Percentiles rank a stretch among this genome's conserved stretches.
These are phyloP conservation scores for Goffeauzyma gilvescens DNA, from an alignment of 768 basidiomycete species.

Conservation along the genomic window DNA sequence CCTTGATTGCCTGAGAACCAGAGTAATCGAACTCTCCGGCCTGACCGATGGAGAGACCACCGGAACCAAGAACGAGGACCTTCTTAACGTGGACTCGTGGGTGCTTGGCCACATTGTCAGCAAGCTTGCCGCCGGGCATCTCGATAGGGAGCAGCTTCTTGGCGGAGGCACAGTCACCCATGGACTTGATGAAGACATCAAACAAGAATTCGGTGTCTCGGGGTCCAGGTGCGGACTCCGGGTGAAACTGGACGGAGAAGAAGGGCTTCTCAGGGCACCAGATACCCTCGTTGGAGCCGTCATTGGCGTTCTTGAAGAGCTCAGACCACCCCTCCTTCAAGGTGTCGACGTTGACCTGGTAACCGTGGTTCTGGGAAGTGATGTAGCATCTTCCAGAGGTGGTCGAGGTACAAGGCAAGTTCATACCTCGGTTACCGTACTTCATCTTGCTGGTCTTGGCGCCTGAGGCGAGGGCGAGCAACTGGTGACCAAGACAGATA, in stretches of 20 bases:
- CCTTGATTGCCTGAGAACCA: slow-evolving; percentile 97
- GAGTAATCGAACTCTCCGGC: slow-evolving; percentile 99
- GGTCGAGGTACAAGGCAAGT: slow-evolving; percentile 89
- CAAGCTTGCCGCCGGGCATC: slow-evolving; percentile 42
- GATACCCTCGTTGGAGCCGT: slow-evolving; percentile 92
- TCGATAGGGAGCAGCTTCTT: slow-evolving; percentile 33
- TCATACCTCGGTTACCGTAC: slow-evolving; percentile 97
- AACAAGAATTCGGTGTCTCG: slow-evolving; percentile 98
- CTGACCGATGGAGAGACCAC: slow-evolving; percentile 93
- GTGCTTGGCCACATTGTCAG: slow-evolving; percentile 61
- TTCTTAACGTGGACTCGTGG: slow-evolving; percentile 52
- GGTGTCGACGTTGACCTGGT: slow-evolving; percentile 65
- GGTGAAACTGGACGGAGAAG: slow-evolving; percentile 99
- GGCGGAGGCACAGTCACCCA: slow-evolving; percentile 45
- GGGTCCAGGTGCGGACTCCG: slow-evolving; percentile 88
- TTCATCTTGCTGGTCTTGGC: slow-evolving; percentile 97
- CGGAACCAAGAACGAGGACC: slow-evolving; percentile 90
- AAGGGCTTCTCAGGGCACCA: slow-evolving; percentile 67
- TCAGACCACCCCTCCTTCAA: slow-evolving; percentile 78
- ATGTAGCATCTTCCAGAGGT: slow-evolving; percentile 94
- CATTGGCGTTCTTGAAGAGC: slow-evolving; percentile 89
- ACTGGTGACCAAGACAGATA: slow-evolving; percentile 94
- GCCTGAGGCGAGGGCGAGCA: slow-evolving; percentile 83
- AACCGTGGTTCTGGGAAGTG: slow-evolving; percentile 98
- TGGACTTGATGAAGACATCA: slow-evolving; percentile 82